Evolutionary conservation across 495 filamentous ascomycete species (phyloP).

Genomic region (Beverwykella pulmonaria): DNA sequence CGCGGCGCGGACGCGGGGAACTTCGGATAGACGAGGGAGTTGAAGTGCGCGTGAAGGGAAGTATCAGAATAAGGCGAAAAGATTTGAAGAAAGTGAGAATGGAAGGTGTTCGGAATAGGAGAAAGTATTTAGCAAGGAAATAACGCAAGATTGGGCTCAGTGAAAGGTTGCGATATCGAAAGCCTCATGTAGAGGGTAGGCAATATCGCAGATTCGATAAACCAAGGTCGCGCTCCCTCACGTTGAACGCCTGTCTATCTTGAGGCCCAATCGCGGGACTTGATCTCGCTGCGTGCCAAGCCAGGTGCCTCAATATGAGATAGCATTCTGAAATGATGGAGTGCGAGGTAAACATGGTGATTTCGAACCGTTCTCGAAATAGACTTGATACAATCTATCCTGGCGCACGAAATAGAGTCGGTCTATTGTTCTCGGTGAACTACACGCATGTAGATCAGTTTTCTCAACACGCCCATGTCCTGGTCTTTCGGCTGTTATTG

Average conservation of each 20-base stretch:
- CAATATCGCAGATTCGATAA: slow-evolving; percentile 8
- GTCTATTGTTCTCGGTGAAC: too few relatives aligned
- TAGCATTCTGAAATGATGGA: neutral
- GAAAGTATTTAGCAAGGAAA: neutral
- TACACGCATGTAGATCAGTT: slow-evolving; percentile 14
- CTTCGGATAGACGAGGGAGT: neutral
- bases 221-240: slow-evolving; percentile 11
- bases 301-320: neutral
- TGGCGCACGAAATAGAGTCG: neutral
- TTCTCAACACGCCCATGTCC: slow-evolving; percentile 5
- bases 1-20: neutral
- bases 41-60: neutral
- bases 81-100: neutral
- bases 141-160: too few relatives aligned
- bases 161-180: slow-evolving; percentile 11
- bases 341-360: neutral
- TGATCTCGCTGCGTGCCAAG: neutral
- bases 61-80: neutral
- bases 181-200: slow-evolving; percentile 14
- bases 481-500: slow-evolving; percentile 17
- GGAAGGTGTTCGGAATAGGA: neutral
- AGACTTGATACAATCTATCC: slow-evolving; percentile 1
- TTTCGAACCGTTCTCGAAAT: neutral
- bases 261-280: slow-evolving; percentile 3
- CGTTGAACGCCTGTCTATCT: slow-evolving; percentile 1